A percentile compares a stretch with the other conserved stretches of the same genome.
phyloP scores from a whole-genome alignment of 1,139 yeast genomes.

The Hanseniaspora gamundiae region DNA sequence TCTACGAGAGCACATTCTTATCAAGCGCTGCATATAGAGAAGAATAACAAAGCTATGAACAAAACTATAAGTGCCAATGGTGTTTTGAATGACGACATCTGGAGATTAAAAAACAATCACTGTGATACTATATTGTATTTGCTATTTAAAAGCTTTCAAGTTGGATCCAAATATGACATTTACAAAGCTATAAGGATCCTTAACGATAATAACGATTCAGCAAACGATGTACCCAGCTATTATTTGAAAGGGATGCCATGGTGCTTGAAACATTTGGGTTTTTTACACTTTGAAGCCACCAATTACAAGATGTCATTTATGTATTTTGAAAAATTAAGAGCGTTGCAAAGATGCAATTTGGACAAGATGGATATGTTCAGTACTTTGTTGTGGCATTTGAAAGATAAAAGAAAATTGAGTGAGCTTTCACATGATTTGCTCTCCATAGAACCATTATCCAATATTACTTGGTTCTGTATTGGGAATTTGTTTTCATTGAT shows the following conservation, averaged over 20 bases:
- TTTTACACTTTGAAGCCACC: constrained; percentile 77
- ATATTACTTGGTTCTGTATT: constrained; percentile 86
- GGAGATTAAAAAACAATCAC: neutral
- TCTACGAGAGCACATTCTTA: neutral
- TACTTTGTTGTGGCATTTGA: constrained; percentile 86
- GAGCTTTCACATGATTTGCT: constrained; percentile 72
- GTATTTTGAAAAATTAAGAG: constrained; percentile 51
- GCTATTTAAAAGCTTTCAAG: constrained; percentile 36
- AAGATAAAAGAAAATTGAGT: constrained; percentile 69
- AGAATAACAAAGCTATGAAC: neutral
- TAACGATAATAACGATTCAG: constrained; percentile 26
- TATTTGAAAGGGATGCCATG: constrained; percentile 55
- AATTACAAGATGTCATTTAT: constrained; percentile 68
- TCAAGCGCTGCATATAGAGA: neutral
- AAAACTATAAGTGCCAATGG: too few species aligned
- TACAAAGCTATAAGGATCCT: constrained; percentile 66
- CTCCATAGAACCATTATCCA: constrained; percentile 49
- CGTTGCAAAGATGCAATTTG: constrained; percentile 64
- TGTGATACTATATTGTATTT: neutral
- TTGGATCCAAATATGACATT: constrained; percentile 63
- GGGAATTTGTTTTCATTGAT: constrained; percentile 82
- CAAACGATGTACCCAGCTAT: constrained; percentile 44
- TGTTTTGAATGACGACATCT: neutral
- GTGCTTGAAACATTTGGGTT: constrained; percentile 71
- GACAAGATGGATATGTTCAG: constrained; percentile 89